These are phyloP conservation scores for Millerozyma miso DNA, from an alignment of 805 yeast genomes.

Conservation along the genomic window DNA sequence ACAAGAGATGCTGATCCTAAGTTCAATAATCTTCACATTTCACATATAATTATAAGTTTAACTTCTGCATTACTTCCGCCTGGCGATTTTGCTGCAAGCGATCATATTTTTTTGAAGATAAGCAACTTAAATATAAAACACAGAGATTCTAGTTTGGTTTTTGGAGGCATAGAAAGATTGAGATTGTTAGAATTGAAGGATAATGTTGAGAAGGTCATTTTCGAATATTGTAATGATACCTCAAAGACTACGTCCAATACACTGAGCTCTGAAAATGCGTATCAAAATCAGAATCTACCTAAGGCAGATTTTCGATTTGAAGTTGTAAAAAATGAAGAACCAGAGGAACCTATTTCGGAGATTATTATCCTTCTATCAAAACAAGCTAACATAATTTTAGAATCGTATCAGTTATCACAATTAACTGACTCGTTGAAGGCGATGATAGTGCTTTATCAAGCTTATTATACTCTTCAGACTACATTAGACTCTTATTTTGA, in stretches of 20 bases:
- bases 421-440: constrained; percentile 24
- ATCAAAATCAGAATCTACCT: constrained; percentile 1
- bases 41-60: constrained; percentile 36
- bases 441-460: constrained; percentile 19
- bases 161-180: constrained; percentile 46
- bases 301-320: constrained; percentile 56
- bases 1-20: constrained; percentile 14
- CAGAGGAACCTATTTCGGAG: constrained; percentile 14
- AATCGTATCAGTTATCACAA: constrained; percentile 17
- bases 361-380: constrained; percentile 44
- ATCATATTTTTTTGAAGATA: constrained; percentile 17
- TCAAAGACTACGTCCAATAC: constrained; percentile 1
- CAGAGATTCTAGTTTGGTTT: constrained; percentile 36
- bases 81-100: constrained; percentile 42
- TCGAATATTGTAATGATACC: constrained; percentile 15
- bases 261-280: constrained; percentile 2
- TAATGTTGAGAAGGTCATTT: constrained; percentile 19
- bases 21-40: constrained; percentile 37
- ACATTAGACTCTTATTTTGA: constrained; percentile 4
- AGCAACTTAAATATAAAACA: constrained; percentile 38
- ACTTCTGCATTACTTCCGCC: constrained; percentile 40
- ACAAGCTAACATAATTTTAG: constrained; percentile 23
- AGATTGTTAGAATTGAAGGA: constrained; percentile 17
- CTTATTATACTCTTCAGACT: constrained; percentile 11
- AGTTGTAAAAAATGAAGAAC: constrained; percentile 21